phyloP scores from a whole-genome alignment of 106 monocot species.

The Phalaenopsis aphrodite region DNA sequence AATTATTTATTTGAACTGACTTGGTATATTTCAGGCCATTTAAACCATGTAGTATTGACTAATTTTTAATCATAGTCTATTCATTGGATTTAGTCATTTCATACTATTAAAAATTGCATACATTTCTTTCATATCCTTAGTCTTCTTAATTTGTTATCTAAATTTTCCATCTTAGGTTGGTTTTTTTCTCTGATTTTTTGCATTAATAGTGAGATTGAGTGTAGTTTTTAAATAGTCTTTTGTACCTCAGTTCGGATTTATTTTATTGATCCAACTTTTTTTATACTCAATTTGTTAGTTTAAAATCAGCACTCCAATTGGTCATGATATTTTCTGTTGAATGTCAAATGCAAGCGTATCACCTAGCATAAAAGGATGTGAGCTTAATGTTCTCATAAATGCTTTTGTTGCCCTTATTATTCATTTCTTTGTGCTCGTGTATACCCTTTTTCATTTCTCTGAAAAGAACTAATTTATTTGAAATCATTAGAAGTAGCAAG shows the following conservation, averaged over 20 bases:
- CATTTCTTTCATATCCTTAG: not conserved
- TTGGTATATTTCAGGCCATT: not conserved
- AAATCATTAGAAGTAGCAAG: not conserved
- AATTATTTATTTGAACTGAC: not conserved
- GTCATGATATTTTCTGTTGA: not conserved
- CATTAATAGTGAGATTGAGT: too few species aligned
- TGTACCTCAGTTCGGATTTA: not conserved
- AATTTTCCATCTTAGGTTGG: not conserved
- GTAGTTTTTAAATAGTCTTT: too few species aligned
- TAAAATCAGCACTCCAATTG: not conserved
- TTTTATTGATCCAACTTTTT: not conserved
- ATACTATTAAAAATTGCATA: not conserved
- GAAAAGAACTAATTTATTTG: not conserved
- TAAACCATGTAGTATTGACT: not conserved
- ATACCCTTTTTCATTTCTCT: not conserved
- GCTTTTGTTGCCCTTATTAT: not conserved
- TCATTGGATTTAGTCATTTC: slow-evolving; percentile 2
- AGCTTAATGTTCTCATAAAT: not conserved
- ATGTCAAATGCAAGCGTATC: not conserved
- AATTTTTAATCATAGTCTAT: not conserved
- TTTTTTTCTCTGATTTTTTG: not conserved
- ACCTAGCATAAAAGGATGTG: not conserved
- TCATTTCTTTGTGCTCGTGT: not conserved
- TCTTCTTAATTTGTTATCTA: not conserved
- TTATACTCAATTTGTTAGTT: not conserved